These are phyloP conservation scores for Aspergillus amoenus DNA, from an alignment of 2,329 filamentous ascomycete species.

Conservation along the genomic window DNA sequence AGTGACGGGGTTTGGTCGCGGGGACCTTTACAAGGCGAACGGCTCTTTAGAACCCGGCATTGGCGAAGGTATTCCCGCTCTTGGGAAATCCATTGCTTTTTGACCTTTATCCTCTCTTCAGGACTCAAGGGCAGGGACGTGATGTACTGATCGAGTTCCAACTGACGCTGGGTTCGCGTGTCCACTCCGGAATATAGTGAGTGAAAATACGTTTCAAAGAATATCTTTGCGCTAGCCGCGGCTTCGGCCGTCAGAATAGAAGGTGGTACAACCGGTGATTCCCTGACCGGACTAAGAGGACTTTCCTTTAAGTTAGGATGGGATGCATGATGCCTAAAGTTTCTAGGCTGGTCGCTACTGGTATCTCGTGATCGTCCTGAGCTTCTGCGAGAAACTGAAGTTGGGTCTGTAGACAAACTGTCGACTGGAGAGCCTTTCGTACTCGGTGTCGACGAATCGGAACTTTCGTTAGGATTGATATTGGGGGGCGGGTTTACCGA, in stretches of 20 bases:
- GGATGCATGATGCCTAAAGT: neutral
- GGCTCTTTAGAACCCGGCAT: constrained; percentile 66
- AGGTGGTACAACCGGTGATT: constrained; percentile 20
- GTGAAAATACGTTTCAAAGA: constrained; percentile 81
- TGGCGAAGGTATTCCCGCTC: constrained; percentile 77
- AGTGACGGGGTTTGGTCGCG: constrained; percentile 53
- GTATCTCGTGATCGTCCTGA: constrained; percentile 15
- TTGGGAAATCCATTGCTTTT: constrained; percentile 60
- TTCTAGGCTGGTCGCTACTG: constrained; percentile 3
- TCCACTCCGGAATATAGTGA: constrained; percentile 59
- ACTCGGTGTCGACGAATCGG: constrained; percentile 33
- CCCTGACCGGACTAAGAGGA: constrained; percentile 12
- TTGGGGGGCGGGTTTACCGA: constrained; percentile 9
- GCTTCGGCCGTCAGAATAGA: constrained; percentile 68
- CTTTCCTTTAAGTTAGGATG: neutral
- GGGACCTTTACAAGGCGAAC: constrained; percentile 44
- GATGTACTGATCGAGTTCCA: constrained; percentile 64
- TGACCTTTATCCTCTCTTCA: constrained; percentile 55
- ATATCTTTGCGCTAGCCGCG: constrained; percentile 78
- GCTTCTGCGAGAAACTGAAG: constrained; percentile 24
- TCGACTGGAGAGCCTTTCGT: constrained; percentile 30
- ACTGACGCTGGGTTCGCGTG: constrained; percentile 61
- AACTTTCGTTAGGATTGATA: constrained; percentile 34
- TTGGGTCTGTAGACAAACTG: constrained; percentile 35
- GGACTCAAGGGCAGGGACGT: constrained; percentile 55